Base-by-base conservation (phyloP, 2,329 filamentous ascomycete genomes). In the Microsporum audouinii region DNA sequence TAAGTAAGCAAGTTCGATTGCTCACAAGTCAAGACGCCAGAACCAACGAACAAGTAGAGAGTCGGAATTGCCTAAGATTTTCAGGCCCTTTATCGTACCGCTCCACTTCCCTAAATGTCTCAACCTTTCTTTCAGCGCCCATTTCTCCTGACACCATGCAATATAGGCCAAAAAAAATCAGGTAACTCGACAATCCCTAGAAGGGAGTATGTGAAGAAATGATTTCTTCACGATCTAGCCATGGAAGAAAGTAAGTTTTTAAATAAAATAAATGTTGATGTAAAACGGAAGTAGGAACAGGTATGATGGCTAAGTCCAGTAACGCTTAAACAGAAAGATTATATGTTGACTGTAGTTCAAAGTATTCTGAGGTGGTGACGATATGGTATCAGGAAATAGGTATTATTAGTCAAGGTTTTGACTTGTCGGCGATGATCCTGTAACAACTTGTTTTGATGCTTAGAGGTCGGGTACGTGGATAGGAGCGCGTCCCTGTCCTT, bases 371-470 rank as follows among this genome's bases (percentile, higher is more conserved):
- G 45, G 12, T 8, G 45, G 5, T 3, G 27, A 31, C 10, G 23
- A 29, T 12, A 33, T 55, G 31, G 33, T 12, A 14, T 34, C 6
- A 23, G 17, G 17, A 53, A 27, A 6, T 6, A 10, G 27, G 49
- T 10, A 34, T 23, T 23, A 14, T 14, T 7, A 39, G 8, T 63
- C 63, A 69, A 33, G 66, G 60, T 56, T 73, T 73, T 5, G 71
- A 68, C 12, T 72, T 73, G 61, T 77, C 75, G 5, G 73, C 72
- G 27, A 77, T 71, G 33, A 76, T 70, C 51, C 70, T 71, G 65
- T 77, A 77, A 5, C 68, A 71, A 43, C 68, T 71, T 10, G 72
- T 70, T 53, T 74, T 73, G 64, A 77, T 76, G 60, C 73, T 75
- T 56, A 68, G 63, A 29, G 75, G 75, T 51, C 73, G 68, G 27